A percentile compares a stretch with the other conserved stretches of the same genome.
Evolutionary conservation across 2,329 filamentous ascomycete genomes (phyloP).

Genomic region (Didymella exigua): DNA sequence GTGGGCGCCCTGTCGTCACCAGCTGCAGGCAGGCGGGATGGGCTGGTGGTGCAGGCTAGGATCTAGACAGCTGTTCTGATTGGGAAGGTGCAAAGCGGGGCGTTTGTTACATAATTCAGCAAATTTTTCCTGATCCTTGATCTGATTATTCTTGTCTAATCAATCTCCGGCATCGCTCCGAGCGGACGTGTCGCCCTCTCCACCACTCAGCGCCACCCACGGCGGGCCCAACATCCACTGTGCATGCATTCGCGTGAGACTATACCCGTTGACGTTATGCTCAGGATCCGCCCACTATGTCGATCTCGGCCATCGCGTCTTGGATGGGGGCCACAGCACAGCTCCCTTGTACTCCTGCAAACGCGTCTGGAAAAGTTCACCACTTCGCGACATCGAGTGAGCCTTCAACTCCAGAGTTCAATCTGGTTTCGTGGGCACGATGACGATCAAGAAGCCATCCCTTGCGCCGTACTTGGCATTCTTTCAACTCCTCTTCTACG

Average conservation of each 20-base stretch:
- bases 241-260: slow-evolving; percentile 26
- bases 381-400: slow-evolving; percentile 23
- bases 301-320: slow-evolving; percentile 31
- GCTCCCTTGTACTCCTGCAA: slow-evolving; percentile 25
- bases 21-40: slow-evolving; percentile 21
- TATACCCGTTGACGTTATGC: slow-evolving; percentile 23
- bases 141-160: slow-evolving; percentile 26
- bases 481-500: slow-evolving; percentile 44
- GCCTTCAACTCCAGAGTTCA: slow-evolving; percentile 16
- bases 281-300: slow-evolving; percentile 28
- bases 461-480: slow-evolving; percentile 40
- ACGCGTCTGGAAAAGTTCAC: slow-evolving; percentile 27
- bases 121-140: slow-evolving; percentile 40
- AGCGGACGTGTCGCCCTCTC: slow-evolving; percentile 18
- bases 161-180: slow-evolving; percentile 20
- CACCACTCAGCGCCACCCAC: slow-evolving; percentile 16
- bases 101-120: slow-evolving; percentile 25
- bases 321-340: slow-evolving; percentile 28
- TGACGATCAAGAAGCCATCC: slow-evolving; percentile 38
- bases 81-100: slow-evolving; percentile 15
- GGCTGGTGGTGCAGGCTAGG: slow-evolving; percentile 38
- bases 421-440: slow-evolving; percentile 24
- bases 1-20: slow-evolving; percentile 31
- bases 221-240: slow-evolving; percentile 16
- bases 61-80: slow-evolving; percentile 27